A percentile compares a stretch with the other conserved stretches of the same genome.
These are phyloP conservation scores for Solanum virginianum DNA, from an alignment of 257 asterid genomes.

Conservation along the genomic window DNA sequence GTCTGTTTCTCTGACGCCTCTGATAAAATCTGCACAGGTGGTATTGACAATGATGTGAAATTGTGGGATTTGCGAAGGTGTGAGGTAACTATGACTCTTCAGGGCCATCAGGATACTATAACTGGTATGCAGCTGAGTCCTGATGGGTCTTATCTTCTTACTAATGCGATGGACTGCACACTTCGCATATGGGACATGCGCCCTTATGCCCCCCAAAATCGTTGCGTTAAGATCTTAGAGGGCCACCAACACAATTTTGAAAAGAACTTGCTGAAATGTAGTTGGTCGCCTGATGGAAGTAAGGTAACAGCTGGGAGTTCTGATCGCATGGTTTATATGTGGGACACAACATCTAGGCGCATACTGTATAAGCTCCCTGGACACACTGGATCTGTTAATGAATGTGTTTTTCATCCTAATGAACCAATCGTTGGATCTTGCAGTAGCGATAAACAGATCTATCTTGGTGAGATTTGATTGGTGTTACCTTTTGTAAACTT, in stretches of 20 bases:
- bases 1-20: conserved; percentile 97
- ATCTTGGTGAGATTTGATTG: conserved; percentile 72
- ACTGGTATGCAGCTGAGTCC: conserved; percentile 97
- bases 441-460: conserved; percentile 94
- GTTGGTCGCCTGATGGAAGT: conserved; percentile 99
- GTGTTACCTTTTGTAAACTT: neutral
- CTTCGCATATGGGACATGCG: conserved; percentile 99
- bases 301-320: conserved; percentile 95
- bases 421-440: conserved; percentile 89
- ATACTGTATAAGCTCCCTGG: conserved; percentile 93
- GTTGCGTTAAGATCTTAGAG: conserved; percentile 90
- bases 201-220: conserved; percentile 93
- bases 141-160: conserved; percentile 92
- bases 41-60: conserved; percentile 85
- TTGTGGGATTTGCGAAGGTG: conserved; percentile 89
- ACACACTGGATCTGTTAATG: conserved; percentile 86
- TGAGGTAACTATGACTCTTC: conserved; percentile 91
- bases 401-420: conserved; percentile 73
- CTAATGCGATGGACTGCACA: conserved; percentile 85
- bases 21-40: conserved; percentile 85
- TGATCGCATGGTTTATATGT: conserved; percentile 83
- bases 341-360: conserved; percentile 92
- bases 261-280: conserved; percentile 84
- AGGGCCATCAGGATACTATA: conserved; percentile 88
- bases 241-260: conserved; percentile 98